A percentile compares a stretch with the other conserved stretches of the same genome.
Conservation (phyloP, 2,329 filamentous ascomycete species). For the Neofusicoccum cordaticola region DNA sequence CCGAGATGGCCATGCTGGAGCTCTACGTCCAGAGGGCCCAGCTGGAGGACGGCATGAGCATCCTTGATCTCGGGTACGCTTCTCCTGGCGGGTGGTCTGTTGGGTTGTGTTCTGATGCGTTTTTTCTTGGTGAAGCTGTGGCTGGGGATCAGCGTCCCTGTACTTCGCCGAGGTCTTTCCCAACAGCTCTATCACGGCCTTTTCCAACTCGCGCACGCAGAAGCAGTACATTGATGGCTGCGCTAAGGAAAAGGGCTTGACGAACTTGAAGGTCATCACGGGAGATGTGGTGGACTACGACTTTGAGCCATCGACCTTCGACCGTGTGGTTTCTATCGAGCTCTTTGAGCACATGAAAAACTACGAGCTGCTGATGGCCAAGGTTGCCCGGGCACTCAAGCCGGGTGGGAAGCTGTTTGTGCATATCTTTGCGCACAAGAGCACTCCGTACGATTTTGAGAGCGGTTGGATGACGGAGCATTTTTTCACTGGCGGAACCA, state of each 20-base stretch:
- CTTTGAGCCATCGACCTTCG: slow-evolving; percentile 57
- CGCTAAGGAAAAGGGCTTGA: slow-evolving; percentile 55
- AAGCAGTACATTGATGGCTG: slow-evolving; percentile 64
- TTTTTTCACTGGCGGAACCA: slow-evolving; percentile 72
- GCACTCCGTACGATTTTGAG: slow-evolving; percentile 68
- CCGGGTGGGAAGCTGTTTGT: slow-evolving; percentile 66
- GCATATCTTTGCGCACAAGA: slow-evolving; percentile 64
- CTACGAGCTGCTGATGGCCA: slow-evolving; percentile 65
- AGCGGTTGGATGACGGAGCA: slow-evolving; percentile 71
- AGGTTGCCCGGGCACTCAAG: slow-evolving; percentile 59
- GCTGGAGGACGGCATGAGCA: slow-evolving; percentile 58
- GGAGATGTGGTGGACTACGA: slow-evolving; percentile 66
- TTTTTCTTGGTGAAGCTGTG: slow-evolving; percentile 49
- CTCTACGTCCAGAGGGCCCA: slow-evolving; percentile 61
- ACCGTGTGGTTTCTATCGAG: slow-evolving; percentile 67
- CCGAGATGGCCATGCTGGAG: slow-evolving; percentile 65
- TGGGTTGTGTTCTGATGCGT: not conserved
- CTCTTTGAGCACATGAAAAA: slow-evolving; percentile 78
- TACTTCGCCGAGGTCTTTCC: slow-evolving; percentile 66
- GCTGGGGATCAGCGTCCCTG: slow-evolving; percentile 65
- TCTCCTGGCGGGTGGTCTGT: slow-evolving; percentile 17
- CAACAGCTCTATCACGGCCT: slow-evolving; percentile 60
- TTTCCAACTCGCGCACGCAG: slow-evolving; percentile 68
- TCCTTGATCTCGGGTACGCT: slow-evolving; percentile 60
- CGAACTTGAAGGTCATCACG: slow-evolving; percentile 63